Base-by-base conservation (phyloP, 345 rosid species). In the Noccaea bulbosa region DNA sequence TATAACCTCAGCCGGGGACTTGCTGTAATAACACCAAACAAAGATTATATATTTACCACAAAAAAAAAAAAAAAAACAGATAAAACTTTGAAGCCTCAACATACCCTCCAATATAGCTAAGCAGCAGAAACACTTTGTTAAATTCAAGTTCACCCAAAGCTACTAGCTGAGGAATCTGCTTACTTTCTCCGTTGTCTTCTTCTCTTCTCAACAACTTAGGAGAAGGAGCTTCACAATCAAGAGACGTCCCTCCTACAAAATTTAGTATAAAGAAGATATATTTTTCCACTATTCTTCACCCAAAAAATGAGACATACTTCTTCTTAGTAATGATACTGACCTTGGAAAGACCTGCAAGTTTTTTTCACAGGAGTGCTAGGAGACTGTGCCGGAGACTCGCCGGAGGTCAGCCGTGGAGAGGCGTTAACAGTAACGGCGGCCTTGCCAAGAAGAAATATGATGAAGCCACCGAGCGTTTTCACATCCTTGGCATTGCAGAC, bases 141-240 rank as follows among this genome's bases (percentile, higher is more conserved):
- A 86, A 88, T 48, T 91, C 92, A 1, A 88, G 86, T 38, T 84
- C 87, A 7, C 83, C 77, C 54, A 88, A 76, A 4, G 89, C 90
- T 51, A 70, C 46, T 5, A 80, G 67, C 70, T 80, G 81, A 4
- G 87, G 77, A 41, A 66, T 76, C 14, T 38, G 35, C 10, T 15
- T 9, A 40, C 60, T 65, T 32, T 45, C 52, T 57, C 38, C 59
- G 9, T 39, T 48, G 10, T 1, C 22, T 20, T 20, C 12, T 65
- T 73, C 53, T 24, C 30, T 39, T 56, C 38, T 37, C 58, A 54
- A 22, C 24, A 30, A 30, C 55, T 72, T 62, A 4, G 35, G 57
- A 40, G 69, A 62, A 44, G 63, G 63, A 63, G 55, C 62, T 35
- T 54, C 57, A 7, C 40, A 45, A 53, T 54, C 65, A 55, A 14